Conservation (phyloP, 805 yeast species). For the Hanseniaspora occidentalis region DNA sequence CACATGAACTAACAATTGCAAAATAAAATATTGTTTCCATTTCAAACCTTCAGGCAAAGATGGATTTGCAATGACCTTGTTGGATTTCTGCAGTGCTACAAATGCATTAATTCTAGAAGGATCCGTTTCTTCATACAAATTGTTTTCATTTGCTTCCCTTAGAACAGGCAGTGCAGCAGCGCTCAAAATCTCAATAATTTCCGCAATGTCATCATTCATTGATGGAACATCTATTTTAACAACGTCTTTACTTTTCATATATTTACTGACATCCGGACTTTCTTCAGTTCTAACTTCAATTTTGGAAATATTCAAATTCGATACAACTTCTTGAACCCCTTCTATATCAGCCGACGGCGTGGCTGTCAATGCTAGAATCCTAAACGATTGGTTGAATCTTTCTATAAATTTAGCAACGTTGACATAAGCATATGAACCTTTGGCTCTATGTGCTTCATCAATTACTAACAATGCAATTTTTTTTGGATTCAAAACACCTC, state of each 20-base stretch:
- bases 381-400: constrained; percentile 45
- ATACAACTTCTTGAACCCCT: constrained; percentile 76
- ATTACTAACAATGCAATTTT: constrained; percentile 63
- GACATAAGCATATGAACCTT: constrained; percentile 80
- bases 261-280: constrained; percentile 65
- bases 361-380: constrained; percentile 84
- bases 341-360: constrained; percentile 87
- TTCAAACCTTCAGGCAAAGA: constrained; percentile 53
- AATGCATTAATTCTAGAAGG: constrained; percentile 61
- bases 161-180: constrained; percentile 57
- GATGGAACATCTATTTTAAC: constrained; percentile 43
- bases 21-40: constrained; percentile 54
- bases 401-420: constrained; percentile 61
- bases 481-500: constrained; percentile 68
- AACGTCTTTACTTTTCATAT: constrained; percentile 57
- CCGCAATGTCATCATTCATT: constrained; percentile 40
- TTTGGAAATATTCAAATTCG: constrained; percentile 57
- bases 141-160: constrained; percentile 47
- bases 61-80: constrained; percentile 40
- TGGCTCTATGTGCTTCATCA: constrained; percentile 94
- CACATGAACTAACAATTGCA: constrained; percentile 52
- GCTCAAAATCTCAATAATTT: constrained; percentile 41
- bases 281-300: constrained; percentile 81
- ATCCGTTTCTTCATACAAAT: constrained; percentile 51
- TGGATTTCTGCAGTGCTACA: constrained; percentile 56